Conservation (phyloP, 2,329 filamentous ascomycete genomes). For the Sporothrix brunneoviolacea region DNA sequence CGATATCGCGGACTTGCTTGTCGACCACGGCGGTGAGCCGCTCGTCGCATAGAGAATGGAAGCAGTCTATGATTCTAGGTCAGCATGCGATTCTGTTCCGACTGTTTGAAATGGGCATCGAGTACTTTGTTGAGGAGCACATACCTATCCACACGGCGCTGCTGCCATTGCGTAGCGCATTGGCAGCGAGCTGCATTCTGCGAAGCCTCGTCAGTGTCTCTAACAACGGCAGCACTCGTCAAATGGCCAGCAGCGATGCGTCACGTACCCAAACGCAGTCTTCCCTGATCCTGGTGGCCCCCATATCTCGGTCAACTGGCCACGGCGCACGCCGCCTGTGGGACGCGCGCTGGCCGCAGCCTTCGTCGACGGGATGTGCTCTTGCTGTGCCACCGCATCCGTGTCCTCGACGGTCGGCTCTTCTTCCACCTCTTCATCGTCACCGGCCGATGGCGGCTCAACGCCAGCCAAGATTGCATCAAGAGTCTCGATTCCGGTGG, state of each 20-base stretch:
- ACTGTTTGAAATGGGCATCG: no score
- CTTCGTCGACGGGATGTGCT: background rate
- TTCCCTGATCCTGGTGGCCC: constrained; percentile 83
- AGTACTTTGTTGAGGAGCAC: no score
- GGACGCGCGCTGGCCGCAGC: background rate
- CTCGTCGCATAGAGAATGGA: constrained; percentile 35
- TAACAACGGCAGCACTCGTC: no score
- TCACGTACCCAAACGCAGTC: constrained; percentile 68
- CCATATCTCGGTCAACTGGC: constrained; percentile 80
- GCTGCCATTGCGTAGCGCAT: constrained; percentile 52
- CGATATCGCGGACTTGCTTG: constrained; percentile 14
- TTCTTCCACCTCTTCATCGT: background rate
- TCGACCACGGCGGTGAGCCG: constrained; percentile 26
- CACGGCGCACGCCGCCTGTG: constrained; percentile 58
- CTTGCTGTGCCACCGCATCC: background rate
- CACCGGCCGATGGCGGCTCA: constrained; percentile 4
- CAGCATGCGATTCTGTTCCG: background rate
- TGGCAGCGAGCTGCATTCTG: constrained; percentile 52
- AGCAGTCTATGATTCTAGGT: constrained; percentile 35
- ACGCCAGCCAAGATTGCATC: constrained; percentile 41
- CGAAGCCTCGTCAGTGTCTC: no score
- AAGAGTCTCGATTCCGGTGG: constrained; percentile 49
- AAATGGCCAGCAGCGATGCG: background rate
- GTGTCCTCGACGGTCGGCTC: background rate
- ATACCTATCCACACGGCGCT: constrained; percentile 80